Evolutionary conservation across 2,329 filamentous ascomycete species (phyloP), one percentile per base, ranked within the genome.

Genomic region (Colletotrichum destructivum): DNA sequence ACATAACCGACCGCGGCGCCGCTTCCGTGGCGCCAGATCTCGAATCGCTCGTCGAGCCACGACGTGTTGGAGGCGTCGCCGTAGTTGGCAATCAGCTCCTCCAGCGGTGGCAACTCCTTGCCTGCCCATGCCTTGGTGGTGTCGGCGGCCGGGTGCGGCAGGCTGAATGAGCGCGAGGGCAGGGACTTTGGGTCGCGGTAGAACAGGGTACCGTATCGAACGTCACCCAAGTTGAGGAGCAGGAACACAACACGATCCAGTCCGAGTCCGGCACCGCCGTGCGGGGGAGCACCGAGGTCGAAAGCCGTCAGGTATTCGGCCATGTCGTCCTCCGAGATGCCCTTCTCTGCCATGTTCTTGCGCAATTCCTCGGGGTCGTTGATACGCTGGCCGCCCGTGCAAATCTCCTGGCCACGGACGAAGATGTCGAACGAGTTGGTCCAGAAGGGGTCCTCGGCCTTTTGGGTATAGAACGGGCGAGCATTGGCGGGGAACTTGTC

Each of bases 401-500:
- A 91, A 69, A 98, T 96, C 81, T 98, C 95, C 78, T 98, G 95
- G 0, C 95, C 95, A 40, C 95, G 92, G 54, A 98, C 88, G 83
- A 98, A 98, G 69, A 98, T 97, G 80, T 98, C 95, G 77, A 98
- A 98, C 0, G 95, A 97, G 80, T 97, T 97, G 62, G 95, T 98
- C 80, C 91, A 90, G 44, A 88, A 86, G 15, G 89, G 85, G 77
- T 97, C 90, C 18, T 91, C 86, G 2, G 92, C 88, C 74, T 97
- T 94, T 89, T 97, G 95, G 1, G 95, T 94, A 79, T 98, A 98
- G 83, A 98, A 98, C 0, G 95, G 95, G 54, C 95, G 90, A 2
- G 94, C 95, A 8, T 90, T 92, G 26, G 90, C 86, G 0, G 95
- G 95, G 85, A 98, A 98, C 79, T 97, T 97, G 87, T 98, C 95